phyloP scores from a whole-genome alignment of 257 asterid species.

The Nicotiana noctiflora region DNA sequence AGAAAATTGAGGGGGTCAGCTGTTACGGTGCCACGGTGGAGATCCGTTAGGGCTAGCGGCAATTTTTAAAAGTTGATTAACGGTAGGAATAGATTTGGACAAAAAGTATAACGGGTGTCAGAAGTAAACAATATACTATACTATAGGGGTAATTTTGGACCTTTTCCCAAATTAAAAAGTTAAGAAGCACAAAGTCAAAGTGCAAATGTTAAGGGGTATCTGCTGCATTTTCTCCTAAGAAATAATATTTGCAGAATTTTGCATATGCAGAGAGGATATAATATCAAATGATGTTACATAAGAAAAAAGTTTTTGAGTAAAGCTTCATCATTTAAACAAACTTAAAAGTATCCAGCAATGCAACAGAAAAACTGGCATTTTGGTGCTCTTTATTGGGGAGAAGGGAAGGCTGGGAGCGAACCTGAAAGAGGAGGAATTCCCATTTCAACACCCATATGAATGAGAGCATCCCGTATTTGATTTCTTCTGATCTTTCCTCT shows the following conservation, averaged over 20 bases:
- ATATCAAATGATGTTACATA: not conserved
- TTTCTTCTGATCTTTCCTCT: slow-evolving; percentile 45
- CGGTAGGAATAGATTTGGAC: no score
- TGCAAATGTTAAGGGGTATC: not conserved
- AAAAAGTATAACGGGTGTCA: no score
- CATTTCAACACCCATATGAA: slow-evolving; percentile 49
- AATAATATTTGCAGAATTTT: not conserved
- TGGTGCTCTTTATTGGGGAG: not conserved
- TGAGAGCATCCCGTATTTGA: slow-evolving; percentile 40
- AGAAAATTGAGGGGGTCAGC: no score
- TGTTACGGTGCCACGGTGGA: no score
- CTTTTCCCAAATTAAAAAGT: not conserved
- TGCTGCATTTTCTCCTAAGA: not conserved
- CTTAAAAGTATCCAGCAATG: not conserved
- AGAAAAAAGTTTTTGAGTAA: not conserved
- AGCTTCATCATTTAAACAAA: not conserved
- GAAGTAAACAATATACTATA: no score
- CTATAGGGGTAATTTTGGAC: no score
- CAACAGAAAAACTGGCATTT: not conserved
- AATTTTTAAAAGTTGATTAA: no score
- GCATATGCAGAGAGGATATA: not conserved
- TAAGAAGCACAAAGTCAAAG: not conserved
- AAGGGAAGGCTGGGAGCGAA: slow-evolving; percentile 6
- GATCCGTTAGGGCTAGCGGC: no score
- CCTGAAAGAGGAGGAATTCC: slow-evolving; percentile 60